These are phyloP conservation scores for Dactylellina cionopaga DNA, from an alignment of 2,329 filamentous ascomycete species.

Conservation along the genomic window DNA sequence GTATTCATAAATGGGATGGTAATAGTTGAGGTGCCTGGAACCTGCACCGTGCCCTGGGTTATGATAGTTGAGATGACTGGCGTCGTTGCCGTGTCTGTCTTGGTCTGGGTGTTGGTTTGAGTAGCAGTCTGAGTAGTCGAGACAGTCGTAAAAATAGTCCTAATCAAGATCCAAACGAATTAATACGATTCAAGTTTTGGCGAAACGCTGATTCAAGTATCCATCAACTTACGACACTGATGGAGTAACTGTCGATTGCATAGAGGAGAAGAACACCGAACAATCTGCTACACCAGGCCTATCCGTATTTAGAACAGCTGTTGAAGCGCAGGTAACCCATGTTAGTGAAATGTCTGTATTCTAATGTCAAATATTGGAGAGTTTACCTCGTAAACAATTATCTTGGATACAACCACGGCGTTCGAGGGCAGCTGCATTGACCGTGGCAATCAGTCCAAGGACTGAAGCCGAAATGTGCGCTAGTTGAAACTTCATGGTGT, in stretches of 20 bases:
- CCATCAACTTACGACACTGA: not conserved
- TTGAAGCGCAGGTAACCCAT: not conserved
- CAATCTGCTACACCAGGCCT: constrained; percentile 2
- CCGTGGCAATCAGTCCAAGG: constrained; percentile 4
- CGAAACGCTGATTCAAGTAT: not conserved
- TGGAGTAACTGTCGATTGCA: not conserved
- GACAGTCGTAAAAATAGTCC: not conserved
- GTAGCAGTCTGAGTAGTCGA: not conserved
- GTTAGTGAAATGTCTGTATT: not conserved
- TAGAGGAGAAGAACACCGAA: not conserved
- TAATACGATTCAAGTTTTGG: no score
- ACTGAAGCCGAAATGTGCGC: not conserved
- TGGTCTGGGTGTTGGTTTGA: not conserved
- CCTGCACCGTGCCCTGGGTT: no score
- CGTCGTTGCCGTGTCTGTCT: no score
- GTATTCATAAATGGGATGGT: no score
- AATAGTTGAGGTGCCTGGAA: no score
- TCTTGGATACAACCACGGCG: not conserved
- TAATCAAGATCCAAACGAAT: no score
- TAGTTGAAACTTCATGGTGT: constrained; percentile 9
- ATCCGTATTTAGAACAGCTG: not conserved
- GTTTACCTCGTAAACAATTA: constrained; percentile 7
- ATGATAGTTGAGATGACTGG: no score
- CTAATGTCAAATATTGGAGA: not conserved
- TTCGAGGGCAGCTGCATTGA: not conserved